Evolutionary conservation across 1,284 basidiomycete genomes (phyloP).

Genomic region (Trichosporon sp.): DNA sequence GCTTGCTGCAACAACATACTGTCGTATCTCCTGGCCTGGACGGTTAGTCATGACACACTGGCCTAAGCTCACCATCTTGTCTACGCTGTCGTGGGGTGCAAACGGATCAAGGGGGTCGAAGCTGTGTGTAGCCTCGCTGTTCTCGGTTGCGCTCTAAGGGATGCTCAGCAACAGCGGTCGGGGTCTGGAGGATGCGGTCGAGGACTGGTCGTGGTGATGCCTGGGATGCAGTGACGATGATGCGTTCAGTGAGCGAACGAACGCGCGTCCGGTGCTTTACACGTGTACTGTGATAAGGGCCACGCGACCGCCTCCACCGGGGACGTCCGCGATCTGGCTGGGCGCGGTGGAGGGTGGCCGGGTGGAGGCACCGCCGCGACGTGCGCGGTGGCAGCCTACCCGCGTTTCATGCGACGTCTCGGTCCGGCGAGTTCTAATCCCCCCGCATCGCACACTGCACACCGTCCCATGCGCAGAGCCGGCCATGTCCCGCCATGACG

Average conservation of each 20-base stretch:
- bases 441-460: neutral
- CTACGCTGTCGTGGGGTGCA: neutral
- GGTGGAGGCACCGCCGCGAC: no score
- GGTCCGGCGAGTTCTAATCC: neutral
- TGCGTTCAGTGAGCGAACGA: neutral
- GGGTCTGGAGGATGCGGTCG: neutral
- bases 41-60: constrained; percentile 15
- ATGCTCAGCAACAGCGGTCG: neutral
- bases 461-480: neutral
- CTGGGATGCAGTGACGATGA: constrained; percentile 7
- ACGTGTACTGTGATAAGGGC: constrained; percentile 6
- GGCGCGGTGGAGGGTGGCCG: neutral
- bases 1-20: constrained; percentile 55
- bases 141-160: neutral
- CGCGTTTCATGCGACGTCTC: neutral
- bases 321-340: neutral
- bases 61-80: constrained; percentile 30
- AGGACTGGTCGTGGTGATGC: neutral
- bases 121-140: neutral
- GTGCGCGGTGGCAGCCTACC: neutral
- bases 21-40: constrained; percentile 80
- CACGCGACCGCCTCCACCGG: neutral
- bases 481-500: constrained; percentile 14
- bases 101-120: neutral
- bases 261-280: constrained; percentile 6